Percentiles rank a stretch among this genome's conserved stretches.
These are phyloP conservation scores for Talaromyces marneffei DNA, from an alignment of 2,329 filamentous ascomycete species.

Conservation along the genomic window DNA sequence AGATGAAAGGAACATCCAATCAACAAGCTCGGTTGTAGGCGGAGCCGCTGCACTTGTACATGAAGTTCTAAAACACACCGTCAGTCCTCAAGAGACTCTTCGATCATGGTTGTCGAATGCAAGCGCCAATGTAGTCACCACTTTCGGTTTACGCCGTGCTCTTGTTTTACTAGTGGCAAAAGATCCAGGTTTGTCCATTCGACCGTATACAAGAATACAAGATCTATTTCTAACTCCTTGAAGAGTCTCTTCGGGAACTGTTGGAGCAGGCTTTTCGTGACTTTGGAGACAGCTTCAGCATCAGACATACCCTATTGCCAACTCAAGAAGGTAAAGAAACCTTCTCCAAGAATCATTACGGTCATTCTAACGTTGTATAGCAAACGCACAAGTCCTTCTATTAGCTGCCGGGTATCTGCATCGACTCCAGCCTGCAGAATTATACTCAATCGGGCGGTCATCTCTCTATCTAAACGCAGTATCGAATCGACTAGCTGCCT, in stretches of 20 bases:
- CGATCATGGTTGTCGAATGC: conserved; percentile 60
- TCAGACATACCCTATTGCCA: conserved; percentile 74
- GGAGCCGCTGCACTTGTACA: conserved; percentile 56
- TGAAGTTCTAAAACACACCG: conserved; percentile 44
- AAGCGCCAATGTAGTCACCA: conserved; percentile 60
- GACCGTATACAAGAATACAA: conserved; percentile 58
- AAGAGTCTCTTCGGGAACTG: conserved; percentile 40
- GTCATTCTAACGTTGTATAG: conserved; percentile 43
- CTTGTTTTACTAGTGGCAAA: conserved; percentile 53
- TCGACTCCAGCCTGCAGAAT: conserved; percentile 57
- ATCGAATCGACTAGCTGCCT: conserved; percentile 76
- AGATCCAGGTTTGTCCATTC: conserved; percentile 40
- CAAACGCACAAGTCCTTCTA: conserved; percentile 71
- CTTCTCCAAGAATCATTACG: not conserved
- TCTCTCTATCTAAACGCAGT: conserved; percentile 68
- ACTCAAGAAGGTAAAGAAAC: conserved; percentile 70
- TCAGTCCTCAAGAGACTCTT: conserved; percentile 50
- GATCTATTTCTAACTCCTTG: conserved; percentile 58
- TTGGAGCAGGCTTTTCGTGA: conserved; percentile 64
- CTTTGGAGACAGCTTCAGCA: conserved; percentile 82
- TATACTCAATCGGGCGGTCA: conserved; percentile 65
- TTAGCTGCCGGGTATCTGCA: conserved; percentile 71
- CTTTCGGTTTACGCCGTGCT: conserved; percentile 61
- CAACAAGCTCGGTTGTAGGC: conserved; percentile 39
- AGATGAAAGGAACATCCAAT: conserved; percentile 13